phyloP scores from a whole-genome alignment of 306 rosid species.

The Glycine latifolia region DNA sequence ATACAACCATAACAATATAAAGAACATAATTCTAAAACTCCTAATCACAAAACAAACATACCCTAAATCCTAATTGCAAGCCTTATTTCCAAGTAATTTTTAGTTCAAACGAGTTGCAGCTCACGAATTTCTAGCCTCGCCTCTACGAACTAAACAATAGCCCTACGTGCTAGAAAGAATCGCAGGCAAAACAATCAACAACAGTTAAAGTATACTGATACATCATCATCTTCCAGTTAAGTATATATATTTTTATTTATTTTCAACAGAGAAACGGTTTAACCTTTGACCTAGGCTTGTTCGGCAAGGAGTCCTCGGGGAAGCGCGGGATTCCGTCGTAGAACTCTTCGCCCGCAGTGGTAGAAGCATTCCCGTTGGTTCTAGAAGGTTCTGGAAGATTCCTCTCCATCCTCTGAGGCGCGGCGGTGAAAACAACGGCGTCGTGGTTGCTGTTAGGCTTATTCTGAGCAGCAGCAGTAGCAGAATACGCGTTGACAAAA shows the following conservation, averaged over 20 bases:
- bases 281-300: conserved; percentile 58
- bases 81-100: conserved; percentile 5
- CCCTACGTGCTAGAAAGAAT: background rate
- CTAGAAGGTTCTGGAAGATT: conserved; percentile 43
- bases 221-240: background rate
- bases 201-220: background rate
- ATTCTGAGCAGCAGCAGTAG: background rate
- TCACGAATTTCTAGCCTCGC: background rate
- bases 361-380: background rate
- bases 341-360: conserved; percentile 53
- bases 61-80: conserved; percentile 28
- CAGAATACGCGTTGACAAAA: conserved; percentile 23
- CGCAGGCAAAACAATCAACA: background rate
- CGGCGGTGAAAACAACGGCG: background rate
- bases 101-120: background rate
- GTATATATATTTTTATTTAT: background rate
- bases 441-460: background rate
- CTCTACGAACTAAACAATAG: background rate
- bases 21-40: background rate
- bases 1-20: conserved; percentile 5
- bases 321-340: conserved; percentile 84
- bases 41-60: background rate
- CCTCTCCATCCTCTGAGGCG: conserved; percentile 48
- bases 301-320: conserved; percentile 40
- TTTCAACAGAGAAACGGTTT: background rate